Evolutionary conservation across 306 rosid genomes (phyloP).

Genomic region (Casuarina equisetifolia): DNA sequence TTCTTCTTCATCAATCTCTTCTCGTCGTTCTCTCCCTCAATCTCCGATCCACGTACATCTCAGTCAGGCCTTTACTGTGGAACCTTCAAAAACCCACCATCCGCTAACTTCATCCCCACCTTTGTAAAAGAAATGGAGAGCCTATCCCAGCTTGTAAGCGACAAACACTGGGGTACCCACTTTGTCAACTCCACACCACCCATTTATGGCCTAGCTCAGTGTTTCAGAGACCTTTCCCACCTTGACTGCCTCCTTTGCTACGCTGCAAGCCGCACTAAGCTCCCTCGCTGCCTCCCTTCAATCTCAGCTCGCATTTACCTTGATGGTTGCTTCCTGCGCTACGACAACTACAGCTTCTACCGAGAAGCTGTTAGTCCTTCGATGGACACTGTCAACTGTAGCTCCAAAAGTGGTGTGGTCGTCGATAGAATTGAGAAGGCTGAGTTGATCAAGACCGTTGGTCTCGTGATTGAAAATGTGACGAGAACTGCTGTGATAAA

Average conservation of each 20-base stretch:
- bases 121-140: constrained; percentile 68
- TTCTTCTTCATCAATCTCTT: constrained; percentile 24
- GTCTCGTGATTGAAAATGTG: constrained; percentile 37
- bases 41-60: constrained; percentile 62
- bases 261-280: constrained; percentile 66
- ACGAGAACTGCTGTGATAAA: constrained; percentile 26
- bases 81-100: constrained; percentile 18
- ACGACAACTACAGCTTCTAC: constrained; percentile 71
- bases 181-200: constrained; percentile 46
- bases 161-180: constrained; percentile 43
- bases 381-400: constrained; percentile 50
- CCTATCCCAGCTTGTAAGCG: constrained; percentile 42
- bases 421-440: constrained; percentile 15
- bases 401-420: constrained; percentile 17
- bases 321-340: constrained; percentile 90
- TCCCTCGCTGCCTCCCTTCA: constrained; percentile 82
- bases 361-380: constrained; percentile 28
- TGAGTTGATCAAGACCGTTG: constrained; percentile 28
- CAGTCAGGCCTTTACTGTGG: constrained; percentile 56
- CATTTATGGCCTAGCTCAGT: constrained; percentile 65
- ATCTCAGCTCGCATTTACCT: constrained; percentile 63
- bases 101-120: constrained; percentile 46
- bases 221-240: constrained; percentile 68
- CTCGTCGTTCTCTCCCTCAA: constrained; percentile 12
- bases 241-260: constrained; percentile 81